Base-by-base conservation (phyloP, 73 alveolate species). In the Uronychia setigera region DNA sequence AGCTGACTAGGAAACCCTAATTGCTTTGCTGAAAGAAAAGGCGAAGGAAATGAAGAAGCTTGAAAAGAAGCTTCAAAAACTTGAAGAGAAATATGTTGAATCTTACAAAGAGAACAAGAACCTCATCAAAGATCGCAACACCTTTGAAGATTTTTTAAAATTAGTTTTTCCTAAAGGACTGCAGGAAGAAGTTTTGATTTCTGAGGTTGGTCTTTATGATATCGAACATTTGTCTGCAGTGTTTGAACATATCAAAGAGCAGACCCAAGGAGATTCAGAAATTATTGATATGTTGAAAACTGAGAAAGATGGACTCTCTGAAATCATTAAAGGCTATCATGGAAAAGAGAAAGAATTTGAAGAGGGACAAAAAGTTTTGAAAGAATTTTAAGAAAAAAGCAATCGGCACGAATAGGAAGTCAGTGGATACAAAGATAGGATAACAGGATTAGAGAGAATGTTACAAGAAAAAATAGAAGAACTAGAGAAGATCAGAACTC, bases 31-130 rank as follows among this genome's bases (percentile, higher is more conserved):
- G 13, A 90, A 90, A 80, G 95, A 90, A 77, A 79, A 86, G 74
- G 93, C 91, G 46, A 90, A 90, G 74, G 93, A 90, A 77, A 76
- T 79, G 29, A 90, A 90, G 57, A 59, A 57, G 30, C 86, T 75
- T 30, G 34, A 80, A 25, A 90, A 90, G 88, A 90, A 87, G 58
- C 76, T 90, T 14, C 28, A 31, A 29, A 90, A 75, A 46, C 77
- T 90, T 29, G 95, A 90, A 76, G 95, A 90, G 79, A 78, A 85
- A 33, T 90, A 86, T 77, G 93, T 90, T 19, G 80, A 60, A 29
- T 13, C 77, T 31, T 86, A 78, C 46, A 90, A 88, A 76, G 86
- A 80, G 58, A 59, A 87, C 19, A 76, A 80, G 32, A 87, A 81
- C 28, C 85, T 90, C 31, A 59, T 74, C 14, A 46, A 79, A 35